Evolutionary conservation across 164 flowering plant genomes (phyloP), one percentile per base, ranked within the genome.

Genomic region (Magnolia sinica): DNA sequence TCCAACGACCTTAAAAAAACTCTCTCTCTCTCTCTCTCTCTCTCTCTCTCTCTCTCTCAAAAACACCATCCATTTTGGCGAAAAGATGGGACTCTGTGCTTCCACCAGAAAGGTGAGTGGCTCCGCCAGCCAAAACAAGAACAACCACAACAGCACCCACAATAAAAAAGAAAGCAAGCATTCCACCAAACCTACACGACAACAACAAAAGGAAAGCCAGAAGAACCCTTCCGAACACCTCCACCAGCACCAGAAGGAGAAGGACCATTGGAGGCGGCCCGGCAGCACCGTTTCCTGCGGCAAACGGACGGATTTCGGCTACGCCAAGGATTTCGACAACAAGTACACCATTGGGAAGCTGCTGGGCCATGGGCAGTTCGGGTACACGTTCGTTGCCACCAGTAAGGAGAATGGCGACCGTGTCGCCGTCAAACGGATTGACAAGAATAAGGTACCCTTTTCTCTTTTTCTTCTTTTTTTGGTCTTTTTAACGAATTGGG

Each of bases 291-390:
- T 91, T n/a, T 89, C 98, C 0, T 92, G 87, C 75, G 98, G 98
- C 52, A 95, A 90, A 79, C 85, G 96, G 52, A 93, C 98, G 45
- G 91, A 95, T 88, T 95, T 95, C 70, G 96, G 97, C 70, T 95
- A 95, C 71, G 86, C 75, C 4, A 93, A 90, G 84, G 92, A 95
- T 79, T 95, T 95, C 65, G 88, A 88, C 24, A 68, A 61, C 50
- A 83, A 84, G 51, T 92, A 91, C 80, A 66, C 88, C 61, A 88
- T 91, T 66, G 98, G 98, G 79, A 93, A 92, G 74, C 83, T 95
- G 86, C 77, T 95, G 79, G 98, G 99, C 0, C 98, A 95, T 77
- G 98, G 98, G 1, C 98, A 95, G 74, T 93, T 95, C 81, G 98
- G 98, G 1, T 95, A 95, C 76, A 95, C 98, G 14, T 95, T 89